Base-by-base conservation (phyloP, 495 filamentous ascomycete genomes). In the Haplographium delicatum region DNA sequence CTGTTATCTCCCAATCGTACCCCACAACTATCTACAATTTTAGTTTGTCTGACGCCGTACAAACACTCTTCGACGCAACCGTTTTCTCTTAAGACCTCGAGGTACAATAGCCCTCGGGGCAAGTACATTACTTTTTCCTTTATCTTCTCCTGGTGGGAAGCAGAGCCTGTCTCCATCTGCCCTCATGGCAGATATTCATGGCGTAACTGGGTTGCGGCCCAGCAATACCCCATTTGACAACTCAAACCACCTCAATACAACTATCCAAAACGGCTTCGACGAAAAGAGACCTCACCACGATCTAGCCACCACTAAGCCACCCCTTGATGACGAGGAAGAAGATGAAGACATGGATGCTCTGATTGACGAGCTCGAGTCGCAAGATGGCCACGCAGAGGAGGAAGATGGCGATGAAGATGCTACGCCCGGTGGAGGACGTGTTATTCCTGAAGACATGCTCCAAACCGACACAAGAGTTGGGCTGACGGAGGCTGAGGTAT, bases 281-380 rank as follows among this genome's bases (percentile, higher is more conserved):
- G 76, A 80, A 70, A 80, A 78, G 68, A n/a, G n/a, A n/a, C n/a
- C n/a, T n/a, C n/a, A n/a, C n/a, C 61, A 58, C 24, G 35, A 26
- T 43, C 22, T 11, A 33, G 44, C 27, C 33, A 27, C 22, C 5
- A 18, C 19, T 40, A 35, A 51, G 0, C 8, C 34, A 11, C 6
- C 43, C 3, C 19, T 35, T n/a, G 44, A 55, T 9, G 77, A 85
- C 11, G 81, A 85, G 34, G 81, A 85, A 31, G 78, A 84, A 19
- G 79, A 83, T 54, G 81, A 84, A 68, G 81, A 88, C 59, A 86
- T 95, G 49, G 85, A 91, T 61, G 74, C 77, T 48, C 75, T 95
- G 55, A 91, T 95, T 51, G 81, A 86, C 53, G 88, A 90, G 54
- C 81, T 95, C 46, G 82, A 90, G 65, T 86, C 81, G 11, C 71